A percentile compares a stretch with the other conserved stretches of the same genome.
These are phyloP conservation scores for Plasmodium vinckei DNA, from an alignment of 169 alveolate genomes.

Conservation along the genomic window DNA sequence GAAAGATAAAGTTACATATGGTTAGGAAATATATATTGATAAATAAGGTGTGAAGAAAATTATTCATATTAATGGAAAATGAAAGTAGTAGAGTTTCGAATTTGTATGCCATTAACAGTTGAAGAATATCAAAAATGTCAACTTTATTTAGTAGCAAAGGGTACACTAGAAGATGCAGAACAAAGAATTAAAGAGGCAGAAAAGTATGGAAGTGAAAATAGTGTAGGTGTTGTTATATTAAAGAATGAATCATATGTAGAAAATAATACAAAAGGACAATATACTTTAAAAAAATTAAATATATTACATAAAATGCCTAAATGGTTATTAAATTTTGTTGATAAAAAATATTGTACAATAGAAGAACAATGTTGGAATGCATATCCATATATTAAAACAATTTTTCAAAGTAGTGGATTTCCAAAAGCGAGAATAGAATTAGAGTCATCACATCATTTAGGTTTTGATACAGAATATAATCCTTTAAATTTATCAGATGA, in stretches of 20 bases:
- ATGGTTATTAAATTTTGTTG: slow-evolving; percentile 79
- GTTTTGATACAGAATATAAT: slow-evolving; percentile 50
- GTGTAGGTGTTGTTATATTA: slow-evolving; percentile 62
- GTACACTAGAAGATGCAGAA: slow-evolving; percentile 73
- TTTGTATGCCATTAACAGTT: slow-evolving; percentile 78
- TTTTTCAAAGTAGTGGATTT: slow-evolving; percentile 67
- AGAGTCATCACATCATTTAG: slow-evolving; percentile 23
- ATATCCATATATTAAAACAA: slow-evolving; percentile 38
- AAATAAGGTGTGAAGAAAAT: too few relatives aligned
- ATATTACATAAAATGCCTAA: slow-evolving; percentile 78
- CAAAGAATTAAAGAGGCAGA: background rate
- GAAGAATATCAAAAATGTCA: slow-evolving; percentile 80
- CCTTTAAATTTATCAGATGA: slow-evolving; percentile 70
- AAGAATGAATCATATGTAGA: slow-evolving; percentile 55
- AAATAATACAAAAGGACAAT: slow-evolving; percentile 58
- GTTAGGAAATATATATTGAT: too few relatives aligned
- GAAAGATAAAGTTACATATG: too few relatives aligned
- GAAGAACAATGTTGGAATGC: slow-evolving; percentile 78
- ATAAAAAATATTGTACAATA: slow-evolving; percentile 74
- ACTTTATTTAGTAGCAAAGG: slow-evolving; percentile 77
- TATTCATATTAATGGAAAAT: slow-evolving; percentile 6
- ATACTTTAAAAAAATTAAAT: slow-evolving; percentile 76
- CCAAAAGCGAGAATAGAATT: slow-evolving; percentile 76
- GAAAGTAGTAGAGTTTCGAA: slow-evolving; percentile 77
- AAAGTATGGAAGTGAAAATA: background rate